These are phyloP conservation scores for Vitellaria paradoxa DNA, from an alignment of 179 eudicot genomes.

Conservation along the genomic window DNA sequence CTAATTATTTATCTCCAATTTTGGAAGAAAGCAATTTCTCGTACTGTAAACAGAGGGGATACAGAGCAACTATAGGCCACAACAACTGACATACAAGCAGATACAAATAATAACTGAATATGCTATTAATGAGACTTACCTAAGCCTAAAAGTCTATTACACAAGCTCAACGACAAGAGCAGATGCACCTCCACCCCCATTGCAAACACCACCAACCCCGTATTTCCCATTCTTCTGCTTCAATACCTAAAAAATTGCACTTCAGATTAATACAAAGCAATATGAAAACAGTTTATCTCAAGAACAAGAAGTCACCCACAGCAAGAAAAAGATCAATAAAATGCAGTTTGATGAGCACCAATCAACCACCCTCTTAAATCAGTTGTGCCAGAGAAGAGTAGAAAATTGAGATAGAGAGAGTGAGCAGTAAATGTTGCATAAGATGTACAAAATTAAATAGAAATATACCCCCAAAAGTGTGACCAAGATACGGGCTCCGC, in stretches of 20 bases:
- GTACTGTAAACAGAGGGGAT: no score
- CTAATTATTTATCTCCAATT: no score
- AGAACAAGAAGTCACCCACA: not conserved
- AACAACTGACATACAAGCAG: no score
- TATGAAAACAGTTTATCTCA: not conserved
- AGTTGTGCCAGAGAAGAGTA: no score
- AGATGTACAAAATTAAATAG: not conserved
- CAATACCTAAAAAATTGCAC: slow-evolving; percentile 52
- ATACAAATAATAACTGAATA: no score
- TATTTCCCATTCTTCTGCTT: slow-evolving; percentile 70
- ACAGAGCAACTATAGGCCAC: no score
- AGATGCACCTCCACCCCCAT: slow-evolving; percentile 99
- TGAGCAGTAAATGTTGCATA: not conserved
- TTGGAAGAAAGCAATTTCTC: no score
- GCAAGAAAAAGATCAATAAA: not conserved
- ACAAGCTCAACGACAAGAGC: slow-evolving; percentile 80
- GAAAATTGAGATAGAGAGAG: no score
- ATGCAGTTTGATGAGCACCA: no score
- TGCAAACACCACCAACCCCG: slow-evolving; percentile 94
- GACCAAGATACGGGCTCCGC: slow-evolving; percentile 92
- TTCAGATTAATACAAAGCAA: not conserved
- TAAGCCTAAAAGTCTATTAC: slow-evolving; percentile 30
- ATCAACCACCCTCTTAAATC: no score
- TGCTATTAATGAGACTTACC: slow-evolving; percentile 12
- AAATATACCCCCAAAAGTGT: slow-evolving; percentile 79